These are phyloP conservation scores for Hericium coralloides DNA, from an alignment of 768 basidiomycete genomes.

Conservation along the genomic window DNA sequence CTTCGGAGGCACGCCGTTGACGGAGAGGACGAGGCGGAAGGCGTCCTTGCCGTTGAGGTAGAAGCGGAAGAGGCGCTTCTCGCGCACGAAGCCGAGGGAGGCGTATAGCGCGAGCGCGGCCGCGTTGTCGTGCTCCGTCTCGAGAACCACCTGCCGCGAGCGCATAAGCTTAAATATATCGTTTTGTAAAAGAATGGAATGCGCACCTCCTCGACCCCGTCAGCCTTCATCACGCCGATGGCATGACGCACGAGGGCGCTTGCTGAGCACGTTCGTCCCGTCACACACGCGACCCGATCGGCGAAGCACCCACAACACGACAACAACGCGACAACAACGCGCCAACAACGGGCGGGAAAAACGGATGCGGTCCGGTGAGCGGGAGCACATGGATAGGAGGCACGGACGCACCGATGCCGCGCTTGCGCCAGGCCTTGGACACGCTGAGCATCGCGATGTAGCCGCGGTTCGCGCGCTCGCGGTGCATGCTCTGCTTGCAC, in stretches of 20 bases:
- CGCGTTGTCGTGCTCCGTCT: conserved; percentile 91
- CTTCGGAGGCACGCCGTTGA: conserved; percentile 15
- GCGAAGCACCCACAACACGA: conserved; percentile 22
- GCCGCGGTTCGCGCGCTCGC: conserved; percentile 67
- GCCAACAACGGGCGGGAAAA: conserved; percentile 15
- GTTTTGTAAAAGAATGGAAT: conserved; percentile 18
- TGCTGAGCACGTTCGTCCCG: conserved; percentile 19
- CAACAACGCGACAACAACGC: conserved; percentile 29
- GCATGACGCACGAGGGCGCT: conserved; percentile 69
- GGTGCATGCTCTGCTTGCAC: conserved; percentile 93
- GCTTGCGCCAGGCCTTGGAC: conserved; percentile 72
- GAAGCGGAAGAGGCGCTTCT: conserved; percentile 91
- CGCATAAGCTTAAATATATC: conserved; percentile 13
- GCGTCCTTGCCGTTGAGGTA: conserved; percentile 98
- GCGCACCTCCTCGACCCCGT: conserved; percentile 62
- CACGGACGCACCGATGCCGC: conserved; percentile 74
- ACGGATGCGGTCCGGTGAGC: neutral
- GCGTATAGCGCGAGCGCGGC: conserved; percentile 86
- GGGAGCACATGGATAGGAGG: neutral
- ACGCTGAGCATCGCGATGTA: conserved; percentile 99
- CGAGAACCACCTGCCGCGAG: conserved; percentile 65
- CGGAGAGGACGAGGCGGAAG: conserved; percentile 66
- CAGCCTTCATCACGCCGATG: conserved; percentile 72
- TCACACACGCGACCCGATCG: conserved; percentile 16
- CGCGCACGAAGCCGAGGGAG: conserved; percentile 88